Conservation (phyloP, 2,329 filamentous ascomycete genomes). For the Colletotrichum sansevieriae region DNA sequence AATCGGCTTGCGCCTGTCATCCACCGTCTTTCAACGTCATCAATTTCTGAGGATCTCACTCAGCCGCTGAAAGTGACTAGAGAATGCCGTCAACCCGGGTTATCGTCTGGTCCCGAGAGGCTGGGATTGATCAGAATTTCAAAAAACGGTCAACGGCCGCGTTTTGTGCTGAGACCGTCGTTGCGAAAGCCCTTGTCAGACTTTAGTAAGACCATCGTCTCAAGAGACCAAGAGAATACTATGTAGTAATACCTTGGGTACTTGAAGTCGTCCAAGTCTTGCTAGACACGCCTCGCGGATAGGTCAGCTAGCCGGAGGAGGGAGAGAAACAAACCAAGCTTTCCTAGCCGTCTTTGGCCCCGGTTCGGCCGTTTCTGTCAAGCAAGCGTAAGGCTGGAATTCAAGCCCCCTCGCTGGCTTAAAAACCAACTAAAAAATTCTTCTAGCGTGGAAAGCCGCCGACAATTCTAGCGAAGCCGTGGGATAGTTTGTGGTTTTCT, state of each 20-base stretch:
- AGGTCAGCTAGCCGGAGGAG: no score
- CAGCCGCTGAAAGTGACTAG: no score
- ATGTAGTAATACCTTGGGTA: no score
- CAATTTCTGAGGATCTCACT: neutral
- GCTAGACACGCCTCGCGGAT: no score
- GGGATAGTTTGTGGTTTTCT: no score
- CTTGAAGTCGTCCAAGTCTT: no score
- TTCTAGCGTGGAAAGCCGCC: slow-evolving; percentile 10
- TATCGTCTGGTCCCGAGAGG: neutral
- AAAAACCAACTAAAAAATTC: neutral
- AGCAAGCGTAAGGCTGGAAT: slow-evolving; percentile 10
- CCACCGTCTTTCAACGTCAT: neutral
- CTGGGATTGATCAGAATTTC: no score
- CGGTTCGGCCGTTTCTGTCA: neutral
- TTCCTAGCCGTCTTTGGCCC: neutral
- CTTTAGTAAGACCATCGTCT: neutral
- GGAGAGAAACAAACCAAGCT: slow-evolving; percentile 1
- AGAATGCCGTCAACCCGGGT: no score
- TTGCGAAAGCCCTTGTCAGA: slow-evolving; percentile 14
- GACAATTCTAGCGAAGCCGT: slow-evolving; percentile 24
- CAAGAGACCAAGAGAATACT: neutral
- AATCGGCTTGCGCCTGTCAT: neutral
- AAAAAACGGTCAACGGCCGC: no score
- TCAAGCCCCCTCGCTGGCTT: no score
- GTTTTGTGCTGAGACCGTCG: neutral